These are phyloP conservation scores for Sugiyamaella boreocaroliniensis DNA, from an alignment of 805 yeast genomes.

Conservation along the genomic window DNA sequence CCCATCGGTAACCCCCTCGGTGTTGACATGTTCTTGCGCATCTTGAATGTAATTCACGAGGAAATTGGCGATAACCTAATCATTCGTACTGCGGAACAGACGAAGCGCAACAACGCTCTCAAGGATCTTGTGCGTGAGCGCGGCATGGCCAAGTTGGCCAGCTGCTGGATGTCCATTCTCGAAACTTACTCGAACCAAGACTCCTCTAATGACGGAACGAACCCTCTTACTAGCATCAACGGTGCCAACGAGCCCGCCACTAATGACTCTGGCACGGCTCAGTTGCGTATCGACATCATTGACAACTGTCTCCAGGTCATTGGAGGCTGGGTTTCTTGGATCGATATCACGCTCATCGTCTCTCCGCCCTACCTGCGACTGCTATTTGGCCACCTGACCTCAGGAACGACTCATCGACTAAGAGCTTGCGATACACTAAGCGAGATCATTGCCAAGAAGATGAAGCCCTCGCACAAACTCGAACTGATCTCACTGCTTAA, in stretches of 20 bases:
- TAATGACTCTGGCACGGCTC: slow-evolving; percentile 7
- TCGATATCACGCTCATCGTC: slow-evolving; percentile 70
- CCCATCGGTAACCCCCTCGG: slow-evolving; percentile 37
- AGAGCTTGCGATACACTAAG: slow-evolving; percentile 50
- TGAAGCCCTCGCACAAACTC: slow-evolving; percentile 66
- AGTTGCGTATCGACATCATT: slow-evolving; percentile 40
- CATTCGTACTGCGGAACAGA: slow-evolving; percentile 50
- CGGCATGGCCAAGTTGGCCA: slow-evolving; percentile 62
- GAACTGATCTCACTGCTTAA: slow-evolving; percentile 64
- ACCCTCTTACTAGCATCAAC: not conserved
- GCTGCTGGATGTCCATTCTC: slow-evolving; percentile 61
- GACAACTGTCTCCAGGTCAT: slow-evolving; percentile 56
- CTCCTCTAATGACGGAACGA: slow-evolving; percentile 17
- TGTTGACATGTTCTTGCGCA: slow-evolving; percentile 67
- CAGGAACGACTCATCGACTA: slow-evolving; percentile 39
- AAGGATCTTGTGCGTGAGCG: slow-evolving; percentile 77
- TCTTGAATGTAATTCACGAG: slow-evolving; percentile 68
- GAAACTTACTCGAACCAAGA: slow-evolving; percentile 30
- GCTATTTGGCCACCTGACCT: slow-evolving; percentile 53
- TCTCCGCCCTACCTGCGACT: slow-evolving; percentile 50
- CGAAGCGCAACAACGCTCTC: slow-evolving; percentile 59
- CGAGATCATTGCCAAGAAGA: slow-evolving; percentile 69
- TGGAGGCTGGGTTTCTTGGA: slow-evolving; percentile 90
- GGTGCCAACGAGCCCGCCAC: not conserved
- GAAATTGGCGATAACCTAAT: slow-evolving; percentile 93